These are phyloP conservation scores for Bolboschoenoplectus hybrid DNA, from an alignment of 202 grass and related monocot genomes.

Conservation along the genomic window DNA sequence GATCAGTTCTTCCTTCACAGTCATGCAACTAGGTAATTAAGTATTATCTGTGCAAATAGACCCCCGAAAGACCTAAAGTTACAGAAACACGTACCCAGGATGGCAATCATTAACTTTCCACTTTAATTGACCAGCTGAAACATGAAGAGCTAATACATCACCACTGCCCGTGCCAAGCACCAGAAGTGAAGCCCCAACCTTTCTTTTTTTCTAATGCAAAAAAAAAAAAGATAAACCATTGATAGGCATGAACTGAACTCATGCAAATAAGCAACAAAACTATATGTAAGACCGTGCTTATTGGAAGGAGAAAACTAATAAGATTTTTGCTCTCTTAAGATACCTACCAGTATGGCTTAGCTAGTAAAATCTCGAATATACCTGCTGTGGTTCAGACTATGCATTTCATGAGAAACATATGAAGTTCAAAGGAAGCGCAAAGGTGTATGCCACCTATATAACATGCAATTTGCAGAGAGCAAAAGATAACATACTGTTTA, in stretches of 20 bases:
- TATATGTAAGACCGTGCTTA: background rate
- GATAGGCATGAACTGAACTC: constrained; percentile 10
- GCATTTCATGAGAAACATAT: background rate
- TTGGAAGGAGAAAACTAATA: background rate
- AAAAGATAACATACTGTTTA: background rate
- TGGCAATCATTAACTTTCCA: constrained; percentile 86
- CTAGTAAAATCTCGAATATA: background rate
- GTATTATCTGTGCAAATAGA: background rate
- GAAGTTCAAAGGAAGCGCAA: background rate
- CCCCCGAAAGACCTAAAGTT: constrained; percentile 28
- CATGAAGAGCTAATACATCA: constrained; percentile 82
- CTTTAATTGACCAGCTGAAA: constrained; percentile 73
- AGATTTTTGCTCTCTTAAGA: constrained; percentile 3
- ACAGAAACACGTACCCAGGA: constrained; percentile 64
- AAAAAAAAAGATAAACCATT: constrained; percentile 35
- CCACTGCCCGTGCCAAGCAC: constrained; percentile 93
- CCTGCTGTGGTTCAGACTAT: background rate
- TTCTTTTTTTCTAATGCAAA: constrained; percentile 68
- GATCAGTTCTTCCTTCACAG: constrained; percentile 24
- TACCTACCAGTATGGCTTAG: background rate
- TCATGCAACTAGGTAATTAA: background rate
- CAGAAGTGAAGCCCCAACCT: constrained; percentile 70
- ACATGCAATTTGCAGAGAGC: background rate
- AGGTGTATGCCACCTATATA: background rate
- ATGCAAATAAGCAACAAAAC: background rate